Base-by-base conservation (phyloP, 495 filamentous ascomycete species). In the Annulohypoxylon moriforme region DNA sequence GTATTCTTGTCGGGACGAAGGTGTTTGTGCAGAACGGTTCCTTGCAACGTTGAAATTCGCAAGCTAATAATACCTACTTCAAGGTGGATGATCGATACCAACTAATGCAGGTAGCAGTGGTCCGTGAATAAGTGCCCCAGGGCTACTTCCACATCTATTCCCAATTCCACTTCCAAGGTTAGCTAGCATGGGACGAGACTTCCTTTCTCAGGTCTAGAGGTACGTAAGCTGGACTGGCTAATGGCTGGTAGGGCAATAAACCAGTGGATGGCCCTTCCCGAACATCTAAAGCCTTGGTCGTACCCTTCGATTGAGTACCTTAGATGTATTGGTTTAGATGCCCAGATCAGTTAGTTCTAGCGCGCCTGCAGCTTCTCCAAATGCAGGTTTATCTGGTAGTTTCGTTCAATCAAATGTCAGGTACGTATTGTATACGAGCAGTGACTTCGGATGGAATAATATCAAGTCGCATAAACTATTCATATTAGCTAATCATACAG, bases 71-170 rank as follows among this genome's bases (percentile, higher is more conserved):
- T 71, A 66, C 42, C 20, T 71, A 66, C 42, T 29, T 47, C 16
- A 16, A 44, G 14, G 20, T 49, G 20, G 22, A 49, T 49, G 47
- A 38, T 42, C 33, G 38, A 47, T 62, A 67, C 64, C 60, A 33
- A 49, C 65, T 73, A 73, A 60, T 73, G 65, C 70, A 73, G 70
- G 70, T 69, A 61, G 34, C 57, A 47, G 52, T 68, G 55, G 53
- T 47, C 64, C 55, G 64, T 62, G 61, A 31, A 49, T 62, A 31
- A 59, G 36, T 4, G 13, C 61, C 58, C 46, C 42, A 52, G 16
- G 2, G 9, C 22, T 24, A 52, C 33, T 34, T 38, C 20, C 33
- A 8, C 11, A 16, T 29, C 25, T 5, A 33, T 55, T 55, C 18
- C 25, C 50, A 33, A 40, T 14, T n/a, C 25, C 24, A 18, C 27